Percentiles rank a stretch among this genome's conserved stretches.
Evolutionary conservation across 495 filamentous ascomycete genomes (phyloP).

Genomic region (Durotheca rogersii): DNA sequence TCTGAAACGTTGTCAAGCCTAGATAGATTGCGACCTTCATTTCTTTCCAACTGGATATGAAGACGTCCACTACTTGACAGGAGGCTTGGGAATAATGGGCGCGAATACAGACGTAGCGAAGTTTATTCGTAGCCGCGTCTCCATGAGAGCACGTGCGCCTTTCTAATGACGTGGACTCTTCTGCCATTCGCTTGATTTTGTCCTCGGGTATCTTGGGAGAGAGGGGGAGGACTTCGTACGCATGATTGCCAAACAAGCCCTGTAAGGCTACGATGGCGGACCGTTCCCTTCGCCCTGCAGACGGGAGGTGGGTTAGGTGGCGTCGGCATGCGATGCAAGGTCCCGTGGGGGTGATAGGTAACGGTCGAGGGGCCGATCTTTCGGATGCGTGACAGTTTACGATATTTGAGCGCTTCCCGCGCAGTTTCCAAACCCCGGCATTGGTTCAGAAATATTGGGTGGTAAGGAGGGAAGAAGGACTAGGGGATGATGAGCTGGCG

Average conservation of each 20-base stretch:
- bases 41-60: too few relatives aligned
- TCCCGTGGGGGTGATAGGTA: slow-evolving; percentile 24
- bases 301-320: slow-evolving; percentile 17
- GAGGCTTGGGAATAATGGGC: too few relatives aligned
- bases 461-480: not conserved
- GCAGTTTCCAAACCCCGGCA: not conserved
- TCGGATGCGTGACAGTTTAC: not conserved
- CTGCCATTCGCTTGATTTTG: too few relatives aligned
- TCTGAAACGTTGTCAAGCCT: too few relatives aligned
- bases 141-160: too few relatives aligned
- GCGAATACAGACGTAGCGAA: too few relatives aligned
- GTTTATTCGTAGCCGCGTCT: too few relatives aligned
- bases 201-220: too few relatives aligned
- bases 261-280: slow-evolving; percentile 21
- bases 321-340: slow-evolving; percentile 21
- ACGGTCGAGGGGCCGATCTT: not conserved
- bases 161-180: too few relatives aligned
- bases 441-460: too few relatives aligned
- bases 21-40: too few relatives aligned
- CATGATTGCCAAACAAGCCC: slow-evolving; percentile 7
- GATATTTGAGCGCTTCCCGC: slow-evolving; percentile 4
- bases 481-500: not conserved
- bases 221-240: slow-evolving; percentile 6
- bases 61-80: too few relatives aligned
- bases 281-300: slow-evolving; percentile 24